Conservation (phyloP, 2,329 filamentous ascomycete genomes). For the Cordyceps cateniannulata region DNA sequence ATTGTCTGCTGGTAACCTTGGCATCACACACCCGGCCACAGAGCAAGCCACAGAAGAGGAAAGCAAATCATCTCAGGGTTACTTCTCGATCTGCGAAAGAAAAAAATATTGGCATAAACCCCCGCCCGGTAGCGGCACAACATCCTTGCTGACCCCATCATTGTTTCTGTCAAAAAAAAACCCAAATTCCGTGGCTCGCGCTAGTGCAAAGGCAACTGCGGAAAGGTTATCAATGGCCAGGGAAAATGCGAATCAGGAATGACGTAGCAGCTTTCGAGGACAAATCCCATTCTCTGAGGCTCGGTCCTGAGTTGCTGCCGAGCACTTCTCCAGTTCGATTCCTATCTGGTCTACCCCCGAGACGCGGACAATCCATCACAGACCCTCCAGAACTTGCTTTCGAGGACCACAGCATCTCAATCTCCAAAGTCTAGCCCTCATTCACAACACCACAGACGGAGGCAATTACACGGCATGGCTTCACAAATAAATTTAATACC, state of each 20-base stretch:
- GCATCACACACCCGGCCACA: background rate
- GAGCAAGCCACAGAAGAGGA: background rate
- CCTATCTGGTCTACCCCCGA: no score
- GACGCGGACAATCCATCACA: background rate
- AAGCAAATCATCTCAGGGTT: background rate
- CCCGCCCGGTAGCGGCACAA: background rate
- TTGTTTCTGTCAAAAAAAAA: background rate
- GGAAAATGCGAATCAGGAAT: no score
- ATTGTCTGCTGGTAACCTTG: background rate
- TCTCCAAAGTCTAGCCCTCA: background rate
- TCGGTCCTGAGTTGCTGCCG: no score
- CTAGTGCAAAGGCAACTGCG: background rate
- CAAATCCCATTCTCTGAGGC: no score
- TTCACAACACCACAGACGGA: background rate
- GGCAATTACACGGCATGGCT: background rate
- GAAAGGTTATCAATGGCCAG: background rate
- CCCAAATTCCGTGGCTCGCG: background rate
- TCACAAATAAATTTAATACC: background rate
- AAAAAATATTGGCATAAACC: no score
- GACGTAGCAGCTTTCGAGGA: no score
- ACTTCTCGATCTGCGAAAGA: background rate
- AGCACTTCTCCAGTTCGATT: background rate
- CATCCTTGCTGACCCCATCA: background rate
- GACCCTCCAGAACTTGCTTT: background rate
- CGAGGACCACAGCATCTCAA: background rate